Conservation (phyloP, 2,329 filamentous ascomycete species). For the Verticillium klebahnii region DNA sequence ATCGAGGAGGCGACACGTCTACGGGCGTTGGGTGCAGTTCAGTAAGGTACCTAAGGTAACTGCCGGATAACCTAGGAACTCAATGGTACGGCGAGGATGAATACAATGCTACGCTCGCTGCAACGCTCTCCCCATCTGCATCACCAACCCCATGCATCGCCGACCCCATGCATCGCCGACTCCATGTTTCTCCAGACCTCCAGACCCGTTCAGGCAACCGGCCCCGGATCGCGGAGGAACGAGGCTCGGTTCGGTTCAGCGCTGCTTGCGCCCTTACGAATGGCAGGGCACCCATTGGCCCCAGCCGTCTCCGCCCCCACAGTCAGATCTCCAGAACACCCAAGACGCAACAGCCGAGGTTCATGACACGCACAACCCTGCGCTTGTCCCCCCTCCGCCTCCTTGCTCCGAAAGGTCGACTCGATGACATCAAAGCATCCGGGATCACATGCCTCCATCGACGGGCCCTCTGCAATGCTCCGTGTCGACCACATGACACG, state of each 20-base stretch:
- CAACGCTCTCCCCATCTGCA: too few relatives aligned
- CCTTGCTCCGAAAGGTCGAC: too few relatives aligned
- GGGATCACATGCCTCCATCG: neutral
- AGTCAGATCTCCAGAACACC: neutral
- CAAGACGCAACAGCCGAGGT: neutral
- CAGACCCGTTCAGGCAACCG: neutral
- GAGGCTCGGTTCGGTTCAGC: neutral
- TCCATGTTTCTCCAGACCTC: too few relatives aligned
- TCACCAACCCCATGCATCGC: too few relatives aligned
- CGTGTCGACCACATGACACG: neutral
- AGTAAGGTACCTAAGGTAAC: neutral
- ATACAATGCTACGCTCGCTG: too few relatives aligned
- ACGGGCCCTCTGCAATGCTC: neutral
- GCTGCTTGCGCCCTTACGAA: neutral
- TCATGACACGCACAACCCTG: neutral
- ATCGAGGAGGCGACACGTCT: neutral
- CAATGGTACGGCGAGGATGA: too few relatives aligned
- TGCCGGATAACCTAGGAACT: too few relatives aligned
- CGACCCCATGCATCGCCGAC: too few relatives aligned
- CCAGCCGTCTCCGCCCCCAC: neutral
- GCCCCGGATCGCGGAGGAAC: neutral
- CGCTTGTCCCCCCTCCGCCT: neutral
- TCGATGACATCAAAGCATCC: neutral
- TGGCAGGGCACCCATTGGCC: neutral
- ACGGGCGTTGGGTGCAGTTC: neutral